Evolutionary conservation across 1,139 yeast genomes (phyloP).

Genomic region (Komagataea norvegica): DNA sequence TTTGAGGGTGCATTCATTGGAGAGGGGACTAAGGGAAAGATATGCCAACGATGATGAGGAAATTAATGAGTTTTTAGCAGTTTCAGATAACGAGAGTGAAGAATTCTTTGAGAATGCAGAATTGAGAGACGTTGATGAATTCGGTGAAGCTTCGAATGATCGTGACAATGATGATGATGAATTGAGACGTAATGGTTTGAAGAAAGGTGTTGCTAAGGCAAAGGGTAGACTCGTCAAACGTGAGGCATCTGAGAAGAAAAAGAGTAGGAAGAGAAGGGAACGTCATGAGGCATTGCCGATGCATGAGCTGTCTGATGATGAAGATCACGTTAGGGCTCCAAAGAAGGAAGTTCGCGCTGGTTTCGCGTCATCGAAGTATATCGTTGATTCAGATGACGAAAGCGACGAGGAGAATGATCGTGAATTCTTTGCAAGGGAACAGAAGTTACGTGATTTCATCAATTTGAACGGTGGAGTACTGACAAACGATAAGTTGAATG

Average conservation of each 20-base stretch:
- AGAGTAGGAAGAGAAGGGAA: constrained; percentile 7
- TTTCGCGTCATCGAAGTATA: constrained; percentile 39
- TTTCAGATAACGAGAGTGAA: constrained; percentile 13
- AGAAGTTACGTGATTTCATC: constrained; percentile 41
- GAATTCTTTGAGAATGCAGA: constrained; percentile 20
- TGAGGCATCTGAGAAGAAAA: constrained; percentile 4
- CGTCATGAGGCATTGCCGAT: constrained; percentile 8
- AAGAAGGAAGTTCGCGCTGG: constrained; percentile 1
- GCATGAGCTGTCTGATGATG: constrained; percentile 19
- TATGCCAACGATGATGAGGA: constrained; percentile 15
- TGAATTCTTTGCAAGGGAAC: constrained; percentile 57
- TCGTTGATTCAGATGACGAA: constrained; percentile 64
- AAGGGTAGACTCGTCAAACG: constrained; percentile 6
- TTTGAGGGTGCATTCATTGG: constrained; percentile 12
- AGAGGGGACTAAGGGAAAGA: constrained; percentile 2
- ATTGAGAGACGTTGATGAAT: too few relatives aligned
- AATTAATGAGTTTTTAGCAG: constrained; percentile 21
- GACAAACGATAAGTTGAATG: constrained; percentile 28
- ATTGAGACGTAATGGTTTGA: too few relatives aligned
- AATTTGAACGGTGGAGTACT: constrained; percentile 29
- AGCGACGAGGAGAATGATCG: constrained; percentile 54
- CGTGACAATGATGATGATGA: constrained; percentile 12
- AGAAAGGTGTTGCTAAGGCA: constrained; percentile 18
- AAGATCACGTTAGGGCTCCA: too few relatives aligned
- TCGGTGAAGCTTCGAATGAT: constrained; percentile 19